Conservation (phyloP, 352 stramenopile species). For the Phytophthora aleatoria region DNA sequence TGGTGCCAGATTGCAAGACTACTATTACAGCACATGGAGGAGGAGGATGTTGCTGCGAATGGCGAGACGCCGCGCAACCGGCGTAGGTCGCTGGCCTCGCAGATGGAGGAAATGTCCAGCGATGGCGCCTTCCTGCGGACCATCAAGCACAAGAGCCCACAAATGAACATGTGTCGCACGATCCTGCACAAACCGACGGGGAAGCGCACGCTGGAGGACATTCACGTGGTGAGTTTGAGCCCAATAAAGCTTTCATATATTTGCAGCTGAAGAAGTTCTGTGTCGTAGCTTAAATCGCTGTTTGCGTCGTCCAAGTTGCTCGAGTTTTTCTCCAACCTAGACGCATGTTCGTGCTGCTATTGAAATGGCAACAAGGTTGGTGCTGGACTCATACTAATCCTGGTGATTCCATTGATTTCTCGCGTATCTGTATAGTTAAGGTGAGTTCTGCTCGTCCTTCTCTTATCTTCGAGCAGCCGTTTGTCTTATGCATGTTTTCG, state of each 20-base stretch:
- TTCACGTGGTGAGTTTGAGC: constrained; percentile 52
- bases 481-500: constrained; percentile 5
- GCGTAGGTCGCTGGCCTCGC: constrained; percentile 53
- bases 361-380: constrained; percentile 1
- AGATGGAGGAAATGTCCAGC: constrained; percentile 45
- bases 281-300: constrained; percentile 71
- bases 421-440: constrained; percentile 32
- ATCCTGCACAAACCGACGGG: constrained; percentile 61
- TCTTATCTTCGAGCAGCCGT: neutral
- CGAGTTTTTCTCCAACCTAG: constrained; percentile 82
- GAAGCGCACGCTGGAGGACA: constrained; percentile 71
- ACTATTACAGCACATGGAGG: constrained; percentile 4
- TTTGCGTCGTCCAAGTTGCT: constrained; percentile 75
- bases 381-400: constrained; percentile 2
- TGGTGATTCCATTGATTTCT: neutral
- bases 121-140: constrained; percentile 46
- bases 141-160: constrained; percentile 50
- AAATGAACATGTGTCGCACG: constrained; percentile 55
- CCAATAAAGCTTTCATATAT: neutral
- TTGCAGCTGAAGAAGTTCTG: neutral
- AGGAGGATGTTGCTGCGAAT: constrained; percentile 11
- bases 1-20: too few species aligned
- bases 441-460: constrained; percentile 7
- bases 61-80: constrained; percentile 1
- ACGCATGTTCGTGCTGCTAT: constrained; percentile 55